A percentile compares a stretch with the other conserved stretches of the same genome.
Evolutionary conservation across 1,284 basidiomycete genomes (phyloP).

Genomic region (Malassezia vespertilionis): DNA sequence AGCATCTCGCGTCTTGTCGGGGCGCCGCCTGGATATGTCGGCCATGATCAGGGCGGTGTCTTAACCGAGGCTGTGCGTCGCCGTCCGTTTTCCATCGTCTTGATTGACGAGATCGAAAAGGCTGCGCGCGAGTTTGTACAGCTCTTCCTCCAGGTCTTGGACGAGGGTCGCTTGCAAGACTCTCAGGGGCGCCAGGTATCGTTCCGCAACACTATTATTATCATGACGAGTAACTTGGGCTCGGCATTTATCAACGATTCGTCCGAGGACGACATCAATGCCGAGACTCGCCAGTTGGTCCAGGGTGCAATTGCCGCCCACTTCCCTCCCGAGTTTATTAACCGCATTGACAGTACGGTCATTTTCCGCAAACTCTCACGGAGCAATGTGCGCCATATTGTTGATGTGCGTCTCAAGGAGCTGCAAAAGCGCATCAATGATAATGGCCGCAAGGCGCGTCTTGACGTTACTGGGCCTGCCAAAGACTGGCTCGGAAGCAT

Average conservation of each 20-base stretch:
- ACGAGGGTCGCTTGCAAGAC: slow-evolving; percentile 70
- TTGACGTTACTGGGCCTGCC: slow-evolving; percentile 65
- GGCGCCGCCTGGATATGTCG: slow-evolving; percentile 64
- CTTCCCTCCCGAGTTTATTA: slow-evolving; percentile 55
- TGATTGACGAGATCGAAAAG: slow-evolving; percentile 52
- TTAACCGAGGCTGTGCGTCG: slow-evolving; percentile 51
- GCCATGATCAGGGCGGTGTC: slow-evolving; percentile 71
- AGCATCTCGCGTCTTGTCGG: slow-evolving; percentile 52
- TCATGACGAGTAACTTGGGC: slow-evolving; percentile 54
- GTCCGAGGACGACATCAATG: slow-evolving; percentile 49
- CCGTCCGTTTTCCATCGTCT: slow-evolving; percentile 44
- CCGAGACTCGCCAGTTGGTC: slow-evolving; percentile 49
- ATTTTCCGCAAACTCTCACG: slow-evolving; percentile 53
- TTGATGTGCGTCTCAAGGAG: slow-evolving; percentile 53
- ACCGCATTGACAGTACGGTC: slow-evolving; percentile 52
- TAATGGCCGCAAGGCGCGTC: slow-evolving; percentile 62
- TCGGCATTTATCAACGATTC: slow-evolving; percentile 53
- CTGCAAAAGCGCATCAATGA: slow-evolving; percentile 65
- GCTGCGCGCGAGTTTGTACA: slow-evolving; percentile 87
- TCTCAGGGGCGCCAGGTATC: slow-evolving; percentile 42
- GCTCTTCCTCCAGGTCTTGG: slow-evolving; percentile 76
- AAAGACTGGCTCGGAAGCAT: slow-evolving; percentile 61
- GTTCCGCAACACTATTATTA: slow-evolving; percentile 46
- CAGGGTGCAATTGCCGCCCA: slow-evolving; percentile 51
- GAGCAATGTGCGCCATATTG: slow-evolving; percentile 52